Base-by-base conservation (phyloP, 352 stramenopile genomes). In the Elongisporangium anandrum region DNA sequence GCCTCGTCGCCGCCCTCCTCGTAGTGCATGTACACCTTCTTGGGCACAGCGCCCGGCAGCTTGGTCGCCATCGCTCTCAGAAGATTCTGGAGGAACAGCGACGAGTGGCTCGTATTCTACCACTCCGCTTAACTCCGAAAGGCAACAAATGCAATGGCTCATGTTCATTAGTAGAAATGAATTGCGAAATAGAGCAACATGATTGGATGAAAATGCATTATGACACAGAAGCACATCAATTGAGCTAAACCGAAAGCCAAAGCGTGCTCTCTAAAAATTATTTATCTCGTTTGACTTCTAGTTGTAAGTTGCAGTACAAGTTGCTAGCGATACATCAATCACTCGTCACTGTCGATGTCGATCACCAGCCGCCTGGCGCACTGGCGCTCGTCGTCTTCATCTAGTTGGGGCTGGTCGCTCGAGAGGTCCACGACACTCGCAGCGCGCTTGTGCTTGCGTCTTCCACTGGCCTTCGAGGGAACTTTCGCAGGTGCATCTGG, bases 11-110 rank as follows among this genome's bases (percentile, higher is more conserved):
- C 68, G 45, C 68, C 64, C 56, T 95, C 85, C 20, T 95, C 83
- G 58, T 88, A 93, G 76, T 95, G 85, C 70, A 95, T 88, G 73
- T 95, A 95, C 64, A 92, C 82, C 60, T 95, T 95, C 81, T 94
- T 94, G 57, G 84, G 72, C 69, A 83, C 73, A 7, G 82, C 83
- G 61, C 85, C 81, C 47, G 92, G 81, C n/a, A 90, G 82, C 70
- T 85, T 88, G 13, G 68, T 72, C 8, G 75, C 68, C 24, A 69
- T 73, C 65, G 66, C 58, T 41, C 29, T 41, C 9, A 41, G 29
- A 41, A 41, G 29, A 41, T 41, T 41, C 29, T 41, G 29, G 29
- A 17, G 8, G 23, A n/a, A n/a, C n/a, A n/a, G n/a, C n/a, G 29
- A 41, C 29, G 29, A 41, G 29, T 41, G 29, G 29, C 9, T 41